Conservation (phyloP, 176 grass and related monocot species). For the Phragmites australis region DNA sequence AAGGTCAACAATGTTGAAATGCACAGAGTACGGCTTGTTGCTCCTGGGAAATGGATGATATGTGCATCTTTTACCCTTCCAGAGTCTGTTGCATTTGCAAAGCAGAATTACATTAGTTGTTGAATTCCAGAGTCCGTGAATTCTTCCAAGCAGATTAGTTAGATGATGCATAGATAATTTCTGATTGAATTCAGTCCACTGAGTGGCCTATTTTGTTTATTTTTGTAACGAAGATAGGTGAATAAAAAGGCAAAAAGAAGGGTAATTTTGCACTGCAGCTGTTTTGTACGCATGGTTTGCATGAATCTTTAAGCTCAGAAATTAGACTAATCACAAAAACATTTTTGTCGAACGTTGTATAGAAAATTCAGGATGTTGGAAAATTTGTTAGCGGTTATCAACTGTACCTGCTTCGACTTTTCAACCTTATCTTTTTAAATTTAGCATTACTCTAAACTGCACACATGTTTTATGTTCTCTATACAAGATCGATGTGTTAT, state of each 20-base stretch:
- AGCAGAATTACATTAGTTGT: constrained; percentile 23
- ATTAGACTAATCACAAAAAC: too few species aligned
- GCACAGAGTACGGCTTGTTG: constrained; percentile 85
- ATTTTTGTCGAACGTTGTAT: too few species aligned
- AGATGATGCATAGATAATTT: not conserved
- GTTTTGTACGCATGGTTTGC: too few species aligned
- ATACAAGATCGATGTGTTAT: too few species aligned
- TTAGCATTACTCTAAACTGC: too few species aligned
- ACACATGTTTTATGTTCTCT: too few species aligned
- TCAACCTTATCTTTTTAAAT: too few species aligned
- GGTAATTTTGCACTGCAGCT: not conserved
- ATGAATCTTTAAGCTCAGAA: too few species aligned
- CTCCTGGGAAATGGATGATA: constrained; percentile 95
- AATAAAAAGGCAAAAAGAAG: not conserved
- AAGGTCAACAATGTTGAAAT: constrained; percentile 49
- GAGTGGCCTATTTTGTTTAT: too few species aligned
- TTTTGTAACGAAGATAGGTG: not conserved
- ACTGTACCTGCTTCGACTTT: too few species aligned
- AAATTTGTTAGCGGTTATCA: too few species aligned
- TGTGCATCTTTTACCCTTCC: constrained; percentile 86
- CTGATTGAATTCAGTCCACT: not conserved
- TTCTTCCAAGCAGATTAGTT: not conserved
- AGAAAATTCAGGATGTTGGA: too few species aligned
- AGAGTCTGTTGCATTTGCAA: constrained; percentile 46
- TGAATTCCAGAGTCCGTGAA: not conserved